phyloP scores from a whole-genome alignment of 495 filamentous ascomycete genomes.

The Tuber microsphaerosporum region DNA sequence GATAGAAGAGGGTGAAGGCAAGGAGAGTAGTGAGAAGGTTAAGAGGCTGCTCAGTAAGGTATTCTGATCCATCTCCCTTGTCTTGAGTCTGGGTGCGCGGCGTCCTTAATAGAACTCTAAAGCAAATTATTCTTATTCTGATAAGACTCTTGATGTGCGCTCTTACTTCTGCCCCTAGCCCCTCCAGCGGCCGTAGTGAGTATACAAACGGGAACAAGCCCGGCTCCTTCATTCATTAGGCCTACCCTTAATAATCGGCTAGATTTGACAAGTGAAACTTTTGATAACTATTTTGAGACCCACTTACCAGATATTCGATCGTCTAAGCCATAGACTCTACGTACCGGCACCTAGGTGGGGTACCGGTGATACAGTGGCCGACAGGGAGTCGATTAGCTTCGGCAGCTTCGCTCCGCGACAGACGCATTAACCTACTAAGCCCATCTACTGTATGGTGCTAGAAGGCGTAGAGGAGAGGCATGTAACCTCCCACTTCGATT shows the following conservation, averaged over 20 bases:
- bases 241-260: neutral
- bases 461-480: neutral
- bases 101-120: neutral
- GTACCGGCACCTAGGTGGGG: neutral
- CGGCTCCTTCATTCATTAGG: neutral
- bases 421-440: neutral
- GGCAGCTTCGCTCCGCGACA: neutral
- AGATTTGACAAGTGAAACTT: neutral
- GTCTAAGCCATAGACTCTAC: neutral
- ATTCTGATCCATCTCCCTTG: conserved; percentile 48
- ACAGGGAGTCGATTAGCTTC: neutral
- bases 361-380: neutral
- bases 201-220: neutral
- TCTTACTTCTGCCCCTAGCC: neutral
- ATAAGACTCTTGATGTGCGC: neutral
- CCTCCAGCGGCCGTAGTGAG: neutral
- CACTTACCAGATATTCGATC: neutral
- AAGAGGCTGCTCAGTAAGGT: conserved; percentile 75
- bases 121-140: neutral
- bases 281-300: neutral
- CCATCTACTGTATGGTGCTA: neutral
- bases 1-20: conserved; percentile 47
- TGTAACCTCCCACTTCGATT: neutral
- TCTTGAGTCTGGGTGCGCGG: neutral
- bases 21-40: conserved; percentile 57